phyloP scores from a whole-genome alignment of 1,139 yeast genomes.

The Lipomyces yarrowii region DNA sequence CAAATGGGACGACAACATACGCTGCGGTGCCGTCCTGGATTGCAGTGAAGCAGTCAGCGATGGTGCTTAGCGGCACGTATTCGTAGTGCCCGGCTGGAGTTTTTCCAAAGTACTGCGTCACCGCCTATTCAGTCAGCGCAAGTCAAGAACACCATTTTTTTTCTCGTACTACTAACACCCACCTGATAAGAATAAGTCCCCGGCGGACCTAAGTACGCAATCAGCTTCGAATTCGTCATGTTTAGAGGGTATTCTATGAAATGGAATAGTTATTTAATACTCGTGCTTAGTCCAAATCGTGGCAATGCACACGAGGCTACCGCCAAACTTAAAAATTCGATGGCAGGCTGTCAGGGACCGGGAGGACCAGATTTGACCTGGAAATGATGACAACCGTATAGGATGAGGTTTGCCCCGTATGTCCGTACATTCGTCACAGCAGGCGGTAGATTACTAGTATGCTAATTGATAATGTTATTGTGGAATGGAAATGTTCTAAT shows the following conservation, averaged over 20 bases:
- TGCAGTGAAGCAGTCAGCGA: constrained; percentile 60
- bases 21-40: constrained; percentile 54
- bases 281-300: background rate
- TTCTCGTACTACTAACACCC: constrained; percentile 37
- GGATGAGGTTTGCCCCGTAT: background rate
- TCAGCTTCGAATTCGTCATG: constrained; percentile 3
- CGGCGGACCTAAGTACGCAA: constrained; percentile 70
- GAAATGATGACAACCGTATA: background rate
- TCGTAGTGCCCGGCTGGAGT: constrained; percentile 32
- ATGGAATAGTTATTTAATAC: background rate
- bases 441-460: background rate
- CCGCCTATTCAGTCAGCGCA: constrained; percentile 53
- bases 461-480: background rate
- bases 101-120: constrained; percentile 68
- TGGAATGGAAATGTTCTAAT: background rate
- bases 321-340: background rate
- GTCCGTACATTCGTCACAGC: background rate
- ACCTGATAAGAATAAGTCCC: constrained; percentile 94
- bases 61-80: constrained; percentile 37
- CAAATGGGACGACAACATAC: constrained; percentile 86
- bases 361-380: background rate
- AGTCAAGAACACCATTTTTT: no score
- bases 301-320: background rate
- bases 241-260: background rate
- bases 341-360: background rate